Evolutionary conservation across 1,139 yeast species (phyloP), one percentile per base, ranked within the genome.

Genomic region (Komagataea norvegica): DNA sequence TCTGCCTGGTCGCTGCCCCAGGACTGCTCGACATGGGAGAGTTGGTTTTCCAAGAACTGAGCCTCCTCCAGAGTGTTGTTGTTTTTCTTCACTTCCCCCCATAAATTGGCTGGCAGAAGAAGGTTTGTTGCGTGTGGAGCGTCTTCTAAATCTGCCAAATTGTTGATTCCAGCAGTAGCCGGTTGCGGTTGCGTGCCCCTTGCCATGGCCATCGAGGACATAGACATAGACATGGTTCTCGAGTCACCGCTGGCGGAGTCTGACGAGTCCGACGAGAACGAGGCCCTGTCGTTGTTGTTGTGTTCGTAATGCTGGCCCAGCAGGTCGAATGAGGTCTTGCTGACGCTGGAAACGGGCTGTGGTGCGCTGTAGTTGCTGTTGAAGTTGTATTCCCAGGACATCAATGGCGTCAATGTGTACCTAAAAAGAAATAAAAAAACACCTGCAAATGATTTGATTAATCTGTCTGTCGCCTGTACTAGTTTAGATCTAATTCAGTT

Each of bases 301-400:
- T 30, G 10, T 7, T 30, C 25, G 8, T 18, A 9, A 22, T 20
- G 17, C n/a, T 24, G 29, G 9, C 29, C 25, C 20, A 22, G 20
- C 8, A 16, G 16, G 31, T 31, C 25, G 9, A 31, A 28, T 8
- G 29, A 27, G 5, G 27, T 20, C 13, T 25, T 29, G 17, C 16
- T 36, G 19, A 31, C 24, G 17, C 25, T 23, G 15, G 25, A 23
- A 25, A 32, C 25, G 20, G 29, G 35, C 20, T 32, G 29, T 8
- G 35, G 35, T 32, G 26, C 30, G 3, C 17, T 25, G 13, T 25
- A 21, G 22, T 20, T n/a, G 31, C 23, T 20, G 16, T 25, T 27
- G 32, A 28, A 31, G 26, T 36, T 36, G 16, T 36, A 36, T n/a
- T 36, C 36, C 39, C 39, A 36, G 19, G 39, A 32, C 39, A 36